Percentiles rank a stretch among this genome's conserved stretches.
phyloP scores from a whole-genome alignment of 352 stramenopile genomes.

The Globisporangium splendens region DNA sequence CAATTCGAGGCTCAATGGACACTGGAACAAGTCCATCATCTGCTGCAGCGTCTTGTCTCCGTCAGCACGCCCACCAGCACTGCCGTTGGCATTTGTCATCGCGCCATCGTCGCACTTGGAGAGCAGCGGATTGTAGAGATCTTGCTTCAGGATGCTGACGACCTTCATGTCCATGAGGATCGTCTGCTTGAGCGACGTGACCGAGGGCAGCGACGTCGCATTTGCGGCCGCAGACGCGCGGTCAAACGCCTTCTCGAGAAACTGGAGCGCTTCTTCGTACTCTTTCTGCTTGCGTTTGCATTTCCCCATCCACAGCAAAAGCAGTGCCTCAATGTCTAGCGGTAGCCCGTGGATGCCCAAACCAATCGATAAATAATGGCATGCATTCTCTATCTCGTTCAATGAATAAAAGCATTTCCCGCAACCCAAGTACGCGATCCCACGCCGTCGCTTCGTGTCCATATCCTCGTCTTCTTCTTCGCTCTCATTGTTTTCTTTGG shows the following conservation, averaged over 20 bases:
- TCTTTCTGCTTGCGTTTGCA: constrained; percentile 52
- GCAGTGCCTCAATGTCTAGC: constrained; percentile 39
- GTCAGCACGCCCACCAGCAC: constrained; percentile 7
- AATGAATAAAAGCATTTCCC: constrained; percentile 65
- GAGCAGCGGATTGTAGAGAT: constrained; percentile 44
- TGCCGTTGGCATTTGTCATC: not conserved
- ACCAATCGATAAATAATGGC: constrained; percentile 36
- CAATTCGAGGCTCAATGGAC: constrained; percentile 67
- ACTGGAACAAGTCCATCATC: constrained; percentile 72
- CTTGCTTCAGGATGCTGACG: constrained; percentile 39
- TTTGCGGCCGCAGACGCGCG: constrained; percentile 35
- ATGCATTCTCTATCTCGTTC: constrained; percentile 42
- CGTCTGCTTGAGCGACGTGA: constrained; percentile 34
- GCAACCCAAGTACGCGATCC: constrained; percentile 42
- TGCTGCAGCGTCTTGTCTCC: constrained; percentile 47
- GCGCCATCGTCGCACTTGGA: constrained; percentile 15
- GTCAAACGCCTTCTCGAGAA: constrained; percentile 55
- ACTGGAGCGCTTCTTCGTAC: constrained; percentile 41
- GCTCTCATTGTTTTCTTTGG: not conserved
- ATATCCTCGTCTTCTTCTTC: constrained; percentile 23
- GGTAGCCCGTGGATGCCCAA: constrained; percentile 31
- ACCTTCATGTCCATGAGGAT: constrained; percentile 70
- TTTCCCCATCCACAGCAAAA: constrained; percentile 60
- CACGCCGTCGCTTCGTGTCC: constrained; percentile 37
- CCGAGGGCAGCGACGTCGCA: constrained; percentile 28